These are phyloP conservation scores for Botrytis porri DNA, from an alignment of 2,329 filamentous ascomycete genomes.

Conservation along the genomic window DNA sequence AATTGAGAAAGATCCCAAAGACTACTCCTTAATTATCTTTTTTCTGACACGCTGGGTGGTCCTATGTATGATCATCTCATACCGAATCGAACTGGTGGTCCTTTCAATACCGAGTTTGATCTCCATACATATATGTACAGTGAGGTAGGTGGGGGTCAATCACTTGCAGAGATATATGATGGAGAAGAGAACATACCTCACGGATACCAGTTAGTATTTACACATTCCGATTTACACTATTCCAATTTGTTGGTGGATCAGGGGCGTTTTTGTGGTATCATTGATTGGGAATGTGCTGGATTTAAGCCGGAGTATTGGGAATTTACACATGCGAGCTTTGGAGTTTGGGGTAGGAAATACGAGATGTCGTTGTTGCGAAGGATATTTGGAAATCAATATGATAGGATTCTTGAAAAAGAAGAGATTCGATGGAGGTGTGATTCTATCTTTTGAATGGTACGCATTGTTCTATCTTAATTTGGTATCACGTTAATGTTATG, in stretches of 20 bases:
- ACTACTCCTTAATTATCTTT: background rate
- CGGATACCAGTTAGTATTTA: background rate
- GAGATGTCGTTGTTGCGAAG: background rate
- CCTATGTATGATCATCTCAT: background rate
- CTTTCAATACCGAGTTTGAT: background rate
- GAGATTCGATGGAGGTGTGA: background rate
- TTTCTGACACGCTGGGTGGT: background rate
- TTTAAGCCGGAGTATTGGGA: conserved; percentile 4
- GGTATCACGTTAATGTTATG: background rate
- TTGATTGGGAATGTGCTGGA: background rate
- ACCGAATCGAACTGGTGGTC: background rate
- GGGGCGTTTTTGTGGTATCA: background rate
- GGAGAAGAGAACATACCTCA: background rate
- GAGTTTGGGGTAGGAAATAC: background rate
- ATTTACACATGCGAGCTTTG: background rate
- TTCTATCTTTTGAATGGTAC: background rate
- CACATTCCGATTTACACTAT: background rate
- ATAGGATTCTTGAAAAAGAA: background rate
- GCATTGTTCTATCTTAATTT: background rate
- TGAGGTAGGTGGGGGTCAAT: background rate
- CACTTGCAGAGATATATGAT: background rate
- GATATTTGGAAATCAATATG: background rate
- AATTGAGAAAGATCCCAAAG: background rate
- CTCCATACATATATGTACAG: background rate
- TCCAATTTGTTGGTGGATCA: background rate